phyloP scores from a whole-genome alignment of 2,329 filamentous ascomycete genomes.

The Thielaviopsis punctulata region DNA sequence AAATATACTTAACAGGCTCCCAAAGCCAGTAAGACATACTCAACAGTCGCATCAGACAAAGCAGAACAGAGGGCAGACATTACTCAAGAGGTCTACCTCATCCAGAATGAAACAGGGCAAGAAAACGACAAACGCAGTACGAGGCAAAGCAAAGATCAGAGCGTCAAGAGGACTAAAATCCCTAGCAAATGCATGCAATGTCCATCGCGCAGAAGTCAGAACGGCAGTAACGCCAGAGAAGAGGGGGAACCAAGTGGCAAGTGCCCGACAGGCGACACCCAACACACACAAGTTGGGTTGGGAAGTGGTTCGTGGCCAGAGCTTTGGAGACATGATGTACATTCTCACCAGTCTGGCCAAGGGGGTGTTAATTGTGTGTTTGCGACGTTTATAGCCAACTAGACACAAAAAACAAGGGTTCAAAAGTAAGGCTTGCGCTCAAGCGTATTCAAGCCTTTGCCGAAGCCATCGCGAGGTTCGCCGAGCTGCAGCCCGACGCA shows the following conservation, averaged over 20 bases:
- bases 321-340: too few species aligned
- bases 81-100: too few species aligned
- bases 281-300: too few species aligned
- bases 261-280: too few species aligned
- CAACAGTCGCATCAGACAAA: background rate
- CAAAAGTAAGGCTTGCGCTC: conserved; percentile 2
- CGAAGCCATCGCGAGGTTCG: background rate
- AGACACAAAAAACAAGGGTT: background rate
- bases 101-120: background rate
- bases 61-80: background rate
- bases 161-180: background rate
- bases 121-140: background rate
- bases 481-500: conserved; percentile 20
- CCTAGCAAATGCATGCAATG: background rate
- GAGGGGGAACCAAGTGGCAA: conserved; percentile 4
- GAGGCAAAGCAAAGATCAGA: background rate
- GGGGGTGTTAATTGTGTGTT: too few species aligned
- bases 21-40: background rate
- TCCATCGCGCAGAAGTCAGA: background rate
- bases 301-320: too few species aligned
- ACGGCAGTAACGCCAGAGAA: background rate
- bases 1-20: background rate
- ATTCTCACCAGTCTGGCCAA: too few species aligned
- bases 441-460: conserved; percentile 5
- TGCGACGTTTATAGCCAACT: too few species aligned